Conservation (phyloP, 176 grass and related monocot species). For the Aegilops longissima region DNA sequence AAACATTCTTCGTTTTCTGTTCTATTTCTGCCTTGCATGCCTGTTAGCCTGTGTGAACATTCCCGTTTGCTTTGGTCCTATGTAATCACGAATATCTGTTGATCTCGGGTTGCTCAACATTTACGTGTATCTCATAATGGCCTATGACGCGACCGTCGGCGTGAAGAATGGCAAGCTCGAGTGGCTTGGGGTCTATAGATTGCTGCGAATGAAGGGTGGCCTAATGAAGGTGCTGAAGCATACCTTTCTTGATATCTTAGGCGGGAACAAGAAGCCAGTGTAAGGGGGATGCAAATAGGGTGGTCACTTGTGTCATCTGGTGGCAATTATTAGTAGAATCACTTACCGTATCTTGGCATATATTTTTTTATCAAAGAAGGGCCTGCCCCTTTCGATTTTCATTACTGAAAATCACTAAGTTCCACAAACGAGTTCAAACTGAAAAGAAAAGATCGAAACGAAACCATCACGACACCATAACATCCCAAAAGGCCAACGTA, state of each 20-base stretch:
- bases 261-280: background rate
- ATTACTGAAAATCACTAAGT: no score
- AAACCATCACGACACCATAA: no score
- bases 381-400: no score
- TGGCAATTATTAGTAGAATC: background rate
- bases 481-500: background rate
- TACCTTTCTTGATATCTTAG: background rate
- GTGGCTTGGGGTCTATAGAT: conserved; percentile 1
- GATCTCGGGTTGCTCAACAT: background rate
- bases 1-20: background rate
- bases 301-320: background rate
- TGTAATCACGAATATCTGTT: background rate
- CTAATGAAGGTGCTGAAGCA: background rate
- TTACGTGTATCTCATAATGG: background rate
- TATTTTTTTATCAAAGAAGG: no score
- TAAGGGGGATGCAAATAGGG: background rate
- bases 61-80: background rate
- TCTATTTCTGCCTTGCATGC: background rate
- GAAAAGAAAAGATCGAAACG: no score
- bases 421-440: no score
- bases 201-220: background rate
- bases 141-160: background rate
- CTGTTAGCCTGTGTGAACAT: no score
- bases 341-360: background rate
- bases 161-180: background rate